These are phyloP conservation scores for Skeletonema marinoi DNA, from an alignment of 108 stramenopile species.

Conservation along the genomic window DNA sequence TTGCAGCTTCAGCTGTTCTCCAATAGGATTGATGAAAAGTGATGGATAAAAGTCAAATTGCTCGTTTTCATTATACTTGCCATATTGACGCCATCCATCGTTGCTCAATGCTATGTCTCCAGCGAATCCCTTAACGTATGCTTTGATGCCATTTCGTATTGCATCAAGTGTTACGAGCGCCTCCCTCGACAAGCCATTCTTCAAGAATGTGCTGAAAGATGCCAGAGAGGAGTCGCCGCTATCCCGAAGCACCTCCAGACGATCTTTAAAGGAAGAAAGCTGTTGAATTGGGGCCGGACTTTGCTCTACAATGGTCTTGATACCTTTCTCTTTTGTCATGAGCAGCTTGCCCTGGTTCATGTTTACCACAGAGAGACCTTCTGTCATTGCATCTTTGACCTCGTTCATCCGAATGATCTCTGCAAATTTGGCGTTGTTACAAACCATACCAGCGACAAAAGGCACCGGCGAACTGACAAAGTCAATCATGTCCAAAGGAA, in stretches of 20 bases:
- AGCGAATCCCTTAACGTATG: constrained; percentile 11
- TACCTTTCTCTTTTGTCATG: neutral
- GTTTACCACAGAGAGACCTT: constrained; percentile 28
- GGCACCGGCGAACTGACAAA: constrained; percentile 30
- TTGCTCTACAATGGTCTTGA: neutral
- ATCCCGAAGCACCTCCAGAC: neutral
- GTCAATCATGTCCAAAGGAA: constrained; percentile 17
- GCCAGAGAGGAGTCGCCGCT: neutral
- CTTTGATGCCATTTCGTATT: neutral
- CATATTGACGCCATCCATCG: constrained; percentile 17
- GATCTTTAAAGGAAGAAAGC: constrained; percentile 7
- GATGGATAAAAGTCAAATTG: constrained; percentile 26
- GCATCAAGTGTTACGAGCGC: constrained; percentile 21
- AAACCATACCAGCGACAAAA: constrained; percentile 28
- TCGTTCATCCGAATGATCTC: constrained; percentile 3
- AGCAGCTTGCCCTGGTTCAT: constrained; percentile 10
- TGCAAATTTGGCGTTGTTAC: neutral
- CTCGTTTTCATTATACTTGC: constrained; percentile 1
- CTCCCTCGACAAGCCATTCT: constrained; percentile 8
- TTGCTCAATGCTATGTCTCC: constrained; percentile 10
- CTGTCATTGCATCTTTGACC: constrained; percentile 19
- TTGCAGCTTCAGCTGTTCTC: constrained; percentile 22
- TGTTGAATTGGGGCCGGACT: neutral
- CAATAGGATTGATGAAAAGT: constrained; percentile 16
- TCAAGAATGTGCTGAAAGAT: constrained; percentile 8